Evolutionary conservation across 257 asterid species (phyloP), one percentile per base, ranked within the genome.

Genomic region (Hygrophila difformis): DNA sequence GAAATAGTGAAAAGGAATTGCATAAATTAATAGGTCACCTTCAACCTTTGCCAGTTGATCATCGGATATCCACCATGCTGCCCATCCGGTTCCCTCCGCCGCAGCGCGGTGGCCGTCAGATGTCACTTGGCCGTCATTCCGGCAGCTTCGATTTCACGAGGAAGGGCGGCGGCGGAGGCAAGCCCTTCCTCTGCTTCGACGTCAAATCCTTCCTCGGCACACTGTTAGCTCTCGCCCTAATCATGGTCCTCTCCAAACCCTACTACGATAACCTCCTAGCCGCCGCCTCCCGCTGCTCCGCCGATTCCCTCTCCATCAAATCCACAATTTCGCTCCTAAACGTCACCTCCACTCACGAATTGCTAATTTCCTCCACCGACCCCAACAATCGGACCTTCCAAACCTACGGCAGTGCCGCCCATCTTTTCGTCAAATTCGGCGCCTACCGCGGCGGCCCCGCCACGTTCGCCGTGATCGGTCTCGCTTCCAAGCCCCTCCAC

Each of bases 391-490:
- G 97, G 1, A 74, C 63, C 21, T 84, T 88, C 52, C 62, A 64
- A 3, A 66, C 94, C 5, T 61, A 66, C 51, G 97, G 95, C 39
- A 61, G 40, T 46, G 87, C 93, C 34, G 93, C 95, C 2, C 89
- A 84, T 1, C 77, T 75, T 40, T 84, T 88, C 48, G 76, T 88
- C 12, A 75, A 82, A 26, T 81, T 88, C 89, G 93, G 94, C 3
- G 93, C 95, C 6, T 88, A 88, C 65, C 77, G 97, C 49, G 97
- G 97, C 39, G 95, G 97, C 1, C 57, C 72, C 8, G 35, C 48
- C 42, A 84, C 89, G 0, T 88, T 88, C 29, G 84, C 95, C 18
- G 74, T 88, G 24, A 70, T 81, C 48, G 94, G 94, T 12, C 73
- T 88, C 33, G 82, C 93, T 3, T 81, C 95, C 0, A 88, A 88